Evolutionary conservation across 805 yeast species (phyloP), one percentile per base, ranked within the genome.

Genomic region (Lachancea meyersii): DNA sequence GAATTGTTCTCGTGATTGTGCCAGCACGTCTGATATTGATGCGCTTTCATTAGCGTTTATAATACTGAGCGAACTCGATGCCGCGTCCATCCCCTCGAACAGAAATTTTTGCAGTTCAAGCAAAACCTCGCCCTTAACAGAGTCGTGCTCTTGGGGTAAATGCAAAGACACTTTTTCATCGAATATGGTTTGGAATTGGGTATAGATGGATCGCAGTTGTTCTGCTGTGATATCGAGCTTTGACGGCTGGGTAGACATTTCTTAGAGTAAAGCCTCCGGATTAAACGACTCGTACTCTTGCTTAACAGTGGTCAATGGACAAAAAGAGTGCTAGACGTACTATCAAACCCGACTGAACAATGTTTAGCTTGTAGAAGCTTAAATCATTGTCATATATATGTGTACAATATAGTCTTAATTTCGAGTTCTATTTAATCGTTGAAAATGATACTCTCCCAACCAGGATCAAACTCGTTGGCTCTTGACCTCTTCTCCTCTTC

Each of bases 21-120:
- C 46, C 19, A 49, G 46, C 20, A 52, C 35, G 30, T 51, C 54
- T 8, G 52, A 41, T 9, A 63, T 39, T 13, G 52, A 50, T 10
- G 48, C 58, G 1, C 48, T 46, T 4, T 65, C 51, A 33, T 70
- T 71, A 22, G 53, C 55, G 5, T 85, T 89, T 53, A 79, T 82
- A 13, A 86, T 69, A 1, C 73, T 67, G 48, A 86, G 48, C 7
- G 80, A 76, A 45, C 70, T 64, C 36, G 73, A 71, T 9, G 79
- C 71, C 67, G 72, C 60, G 32, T 80, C 86, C 55, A 85, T 46
- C 8, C 52, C 51, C n/a, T 50, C 49, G 11, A 47, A 28, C 24
- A 59, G 34, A 41, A 48, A 58, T 21, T 49, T 48, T 24, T 60
- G 60, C 35, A 58, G 32, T 19, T 51, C 48, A 24, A 56, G 20